Conservation (phyloP, 345 rosid species). For the Brassica juncea region DNA sequence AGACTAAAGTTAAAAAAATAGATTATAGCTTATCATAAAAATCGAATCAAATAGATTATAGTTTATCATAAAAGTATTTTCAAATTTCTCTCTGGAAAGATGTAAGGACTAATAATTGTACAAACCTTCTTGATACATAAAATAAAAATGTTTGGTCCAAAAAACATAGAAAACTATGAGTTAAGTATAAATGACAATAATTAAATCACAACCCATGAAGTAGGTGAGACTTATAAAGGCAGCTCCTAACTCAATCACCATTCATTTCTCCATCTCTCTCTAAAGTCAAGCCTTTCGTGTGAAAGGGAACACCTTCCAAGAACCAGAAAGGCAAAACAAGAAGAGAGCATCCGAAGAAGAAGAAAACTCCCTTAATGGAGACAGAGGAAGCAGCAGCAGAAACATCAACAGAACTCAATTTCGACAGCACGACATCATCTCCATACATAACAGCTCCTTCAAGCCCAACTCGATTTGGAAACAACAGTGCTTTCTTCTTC, state of each 20-base stretch:
- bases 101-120: conserved; percentile 16
- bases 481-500: conserved; percentile 44
- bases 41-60: not conserved
- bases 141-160: conserved; percentile 6
- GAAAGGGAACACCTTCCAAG: conserved; percentile 31
- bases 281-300: conserved; percentile 30
- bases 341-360: not conserved
- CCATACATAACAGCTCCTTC: conserved; percentile 98
- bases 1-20: not conserved
- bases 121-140: not conserved
- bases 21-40: not conserved
- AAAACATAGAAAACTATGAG: conserved; percentile 3
- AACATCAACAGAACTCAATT: conserved; percentile 57
- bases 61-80: not conserved
- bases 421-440: conserved; percentile 80
- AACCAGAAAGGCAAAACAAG: conserved; percentile 18
- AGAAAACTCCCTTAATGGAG: conserved; percentile 40
- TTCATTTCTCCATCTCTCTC: conserved; percentile 7
- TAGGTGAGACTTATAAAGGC: conserved; percentile 55
- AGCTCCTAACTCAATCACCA: conserved; percentile 34
- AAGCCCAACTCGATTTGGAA: conserved; percentile 82
- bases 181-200: conserved; percentile 13
- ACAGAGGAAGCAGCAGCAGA: conserved; percentile 46
- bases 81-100: conserved; percentile 20
- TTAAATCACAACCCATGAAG: conserved; percentile 32